Evolutionary conservation across 139 green algal genomes (phyloP), one percentile per base, ranked within the genome.

Genomic region (Micractinium sp.): DNA sequence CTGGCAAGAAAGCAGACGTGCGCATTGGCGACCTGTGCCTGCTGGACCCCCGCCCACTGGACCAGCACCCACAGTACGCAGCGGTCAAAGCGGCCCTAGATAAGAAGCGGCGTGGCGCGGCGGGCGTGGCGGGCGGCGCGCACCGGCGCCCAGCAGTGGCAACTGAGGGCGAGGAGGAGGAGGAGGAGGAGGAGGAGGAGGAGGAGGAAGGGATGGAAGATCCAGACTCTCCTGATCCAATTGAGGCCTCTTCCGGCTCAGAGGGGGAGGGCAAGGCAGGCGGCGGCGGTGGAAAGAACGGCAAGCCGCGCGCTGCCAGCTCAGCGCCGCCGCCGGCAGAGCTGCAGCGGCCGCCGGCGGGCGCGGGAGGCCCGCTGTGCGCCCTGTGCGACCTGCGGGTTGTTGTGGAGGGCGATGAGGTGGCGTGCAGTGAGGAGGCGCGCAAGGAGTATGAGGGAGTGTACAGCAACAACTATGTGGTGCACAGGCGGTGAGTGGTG

Each of bases 21-120:
- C 53, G 69, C 16, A 67, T 89, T 20, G 35, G 29, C 15, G 85
- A 89, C 33, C 67, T 89, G 14, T 89, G 85, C 75, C 76, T 84
- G 27, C 85, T 76, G 25, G 85, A 89, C 41, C 0, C 36, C 71
- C 69, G 85, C 39, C 69, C 63, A 3, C 47, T 85, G 53, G n/a
- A 1, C 7, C 35, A 81, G 35, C 85, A 89, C 33, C 85, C 85
- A 38, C 25, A 38, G 23, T 78, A 85, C 75, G 20, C 31, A 1
- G n/a, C 29, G 14, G 77, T 77, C 85, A 75, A 60, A 33, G 35
- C 53, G 2, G 56, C 29, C 5, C 75, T 89, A 35, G 53, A 71
- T 0, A 61, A 38, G 63, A 27, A 14, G 16, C 15, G 15, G 16
- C 35, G n/a, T 3, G n/a, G 29, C 2, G 60, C 60, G 27, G 61